phyloP scores from a whole-genome alignment of 2,329 filamentous ascomycete species.

The Albophoma yamanashiensis region DNA sequence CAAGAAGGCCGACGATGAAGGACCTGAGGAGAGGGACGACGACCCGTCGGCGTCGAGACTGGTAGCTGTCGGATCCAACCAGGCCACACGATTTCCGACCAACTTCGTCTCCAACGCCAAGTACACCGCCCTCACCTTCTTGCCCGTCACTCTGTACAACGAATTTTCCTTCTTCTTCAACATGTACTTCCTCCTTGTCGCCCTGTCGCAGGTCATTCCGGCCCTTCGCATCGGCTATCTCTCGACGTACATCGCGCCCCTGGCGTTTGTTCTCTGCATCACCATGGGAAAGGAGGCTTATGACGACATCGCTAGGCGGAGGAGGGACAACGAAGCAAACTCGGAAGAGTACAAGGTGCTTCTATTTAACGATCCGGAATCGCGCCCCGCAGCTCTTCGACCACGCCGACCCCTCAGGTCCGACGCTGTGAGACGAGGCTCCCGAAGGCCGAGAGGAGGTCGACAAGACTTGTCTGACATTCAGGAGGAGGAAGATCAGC shows the following conservation, averaged over 20 bases:
- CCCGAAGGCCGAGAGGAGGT: slow-evolving; percentile 18
- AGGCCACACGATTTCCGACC: slow-evolving; percentile 68
- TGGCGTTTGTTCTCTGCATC: slow-evolving; percentile 85
- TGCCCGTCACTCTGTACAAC: slow-evolving; percentile 91
- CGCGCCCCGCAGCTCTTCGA: slow-evolving; percentile 26
- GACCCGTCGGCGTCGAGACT: slow-evolving; percentile 62
- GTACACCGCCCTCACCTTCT: slow-evolving; percentile 89
- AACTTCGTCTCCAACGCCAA: slow-evolving; percentile 96
- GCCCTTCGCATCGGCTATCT: slow-evolving; percentile 86
- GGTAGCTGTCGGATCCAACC: slow-evolving; percentile 64
- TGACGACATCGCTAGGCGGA: slow-evolving; percentile 79
- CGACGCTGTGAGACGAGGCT: slow-evolving; percentile 16
- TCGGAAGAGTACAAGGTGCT: slow-evolving; percentile 78
- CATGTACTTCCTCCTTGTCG: slow-evolving; percentile 95
- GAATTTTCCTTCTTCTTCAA: slow-evolving; percentile 99
- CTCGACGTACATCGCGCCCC: slow-evolving; percentile 83
- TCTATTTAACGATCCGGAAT: slow-evolving; percentile 51
- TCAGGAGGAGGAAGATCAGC: slow-evolving; percentile 54
- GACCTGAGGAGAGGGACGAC: slow-evolving; percentile 40
- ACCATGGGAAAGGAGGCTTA: slow-evolving; percentile 93
- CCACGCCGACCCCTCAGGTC: slow-evolving; percentile 33
- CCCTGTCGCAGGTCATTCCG: slow-evolving; percentile 85
- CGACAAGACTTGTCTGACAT: slow-evolving; percentile 47
- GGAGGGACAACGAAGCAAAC: slow-evolving; percentile 88
- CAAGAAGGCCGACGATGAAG: slow-evolving; percentile 22